phyloP scores from a whole-genome alignment of 1,284 basidiomycete genomes.

The Rhodotorula sp. region DNA sequence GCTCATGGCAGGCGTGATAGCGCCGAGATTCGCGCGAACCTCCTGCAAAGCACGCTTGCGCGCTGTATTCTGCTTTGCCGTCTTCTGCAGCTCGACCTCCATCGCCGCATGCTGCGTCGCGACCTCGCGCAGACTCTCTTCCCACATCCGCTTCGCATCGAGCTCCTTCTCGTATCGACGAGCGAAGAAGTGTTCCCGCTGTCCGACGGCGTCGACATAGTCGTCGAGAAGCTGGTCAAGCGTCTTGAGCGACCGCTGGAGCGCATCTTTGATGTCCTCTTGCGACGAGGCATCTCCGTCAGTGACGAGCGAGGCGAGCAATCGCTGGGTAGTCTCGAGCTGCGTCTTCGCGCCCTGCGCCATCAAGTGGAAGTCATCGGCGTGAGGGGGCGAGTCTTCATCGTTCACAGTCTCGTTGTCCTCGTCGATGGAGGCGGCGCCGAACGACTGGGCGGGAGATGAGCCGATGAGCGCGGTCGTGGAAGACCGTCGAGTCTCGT shows the following conservation, averaged over 20 bases:
- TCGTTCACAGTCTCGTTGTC: constrained; percentile 43
- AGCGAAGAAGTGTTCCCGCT: constrained; percentile 71
- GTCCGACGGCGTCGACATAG: constrained; percentile 68
- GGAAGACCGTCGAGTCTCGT: neutral
- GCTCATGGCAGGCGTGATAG: constrained; percentile 10
- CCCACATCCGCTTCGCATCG: constrained; percentile 71
- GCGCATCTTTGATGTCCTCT: constrained; percentile 58
- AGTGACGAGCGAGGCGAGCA: constrained; percentile 59
- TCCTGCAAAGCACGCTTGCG: constrained; percentile 52
- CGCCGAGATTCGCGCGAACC: constrained; percentile 32
- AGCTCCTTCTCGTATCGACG: constrained; percentile 68
- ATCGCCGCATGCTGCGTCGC: constrained; percentile 82
- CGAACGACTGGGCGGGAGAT: constrained; percentile 19
- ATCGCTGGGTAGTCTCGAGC: constrained; percentile 69
- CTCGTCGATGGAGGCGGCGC: constrained; percentile 33
- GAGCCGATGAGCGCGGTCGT: neutral
- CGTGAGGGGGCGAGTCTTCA: constrained; percentile 60
- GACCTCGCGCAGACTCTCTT: constrained; percentile 82
- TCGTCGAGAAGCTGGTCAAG: constrained; percentile 64
- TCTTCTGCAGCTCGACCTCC: constrained; percentile 66
- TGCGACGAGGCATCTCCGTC: constrained; percentile 36
- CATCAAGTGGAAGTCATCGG: constrained; percentile 66
- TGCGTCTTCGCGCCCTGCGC: constrained; percentile 74
- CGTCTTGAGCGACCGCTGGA: constrained; percentile 63
- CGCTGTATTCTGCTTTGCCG: constrained; percentile 49